Evolutionary conservation across 768 basidiomycete species (phyloP).

Genomic region (Termitomyces eurrhizus): DNA sequence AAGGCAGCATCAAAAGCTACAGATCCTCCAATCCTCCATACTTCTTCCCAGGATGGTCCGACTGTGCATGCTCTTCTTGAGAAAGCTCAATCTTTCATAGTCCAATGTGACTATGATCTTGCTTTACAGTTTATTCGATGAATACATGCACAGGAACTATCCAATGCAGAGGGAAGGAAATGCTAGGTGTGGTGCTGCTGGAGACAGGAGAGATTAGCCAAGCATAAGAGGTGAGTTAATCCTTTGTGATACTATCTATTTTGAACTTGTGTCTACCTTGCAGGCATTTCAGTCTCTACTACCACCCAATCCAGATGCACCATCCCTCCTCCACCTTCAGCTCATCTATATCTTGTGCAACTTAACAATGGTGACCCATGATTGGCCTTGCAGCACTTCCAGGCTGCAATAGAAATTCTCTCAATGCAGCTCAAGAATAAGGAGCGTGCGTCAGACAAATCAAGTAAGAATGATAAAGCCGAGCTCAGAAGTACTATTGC

Average conservation of each 20-base stretch:
- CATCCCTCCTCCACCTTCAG: slow-evolving; percentile 67
- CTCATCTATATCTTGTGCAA: slow-evolving; percentile 88
- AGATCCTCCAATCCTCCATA: slow-evolving; percentile 18
- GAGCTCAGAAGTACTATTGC: slow-evolving; percentile 69
- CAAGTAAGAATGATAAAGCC: slow-evolving; percentile 41
- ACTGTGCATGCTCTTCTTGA: slow-evolving; percentile 55
- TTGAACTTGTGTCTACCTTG: slow-evolving; percentile 4
- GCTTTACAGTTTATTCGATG: slow-evolving; percentile 70
- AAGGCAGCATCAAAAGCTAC: slow-evolving; percentile 33
- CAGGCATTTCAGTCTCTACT: slow-evolving; percentile 63
- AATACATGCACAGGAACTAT: slow-evolving; percentile 58
- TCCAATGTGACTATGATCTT: slow-evolving; percentile 82
- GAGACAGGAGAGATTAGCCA: slow-evolving; percentile 74
- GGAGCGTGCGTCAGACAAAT: slow-evolving; percentile 43
- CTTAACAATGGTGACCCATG: slow-evolving; percentile 76
- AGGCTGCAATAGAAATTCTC: slow-evolving; percentile 73
- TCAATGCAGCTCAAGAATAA: slow-evolving; percentile 72
- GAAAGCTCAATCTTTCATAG: slow-evolving; percentile 77
- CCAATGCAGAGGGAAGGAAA: slow-evolving; percentile 68
- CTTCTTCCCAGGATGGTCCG: slow-evolving; percentile 29
- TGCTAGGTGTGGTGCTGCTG: slow-evolving; percentile 74
- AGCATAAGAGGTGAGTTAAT: slow-evolving; percentile 58
- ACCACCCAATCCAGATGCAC: slow-evolving; percentile 58
- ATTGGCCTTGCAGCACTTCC: slow-evolving; percentile 69
- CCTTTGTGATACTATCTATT: background rate